Evolutionary conservation across 768 basidiomycete genomes (phyloP), one percentile per base, ranked within the genome.

Genomic region (Leccinum longicurvipes): DNA sequence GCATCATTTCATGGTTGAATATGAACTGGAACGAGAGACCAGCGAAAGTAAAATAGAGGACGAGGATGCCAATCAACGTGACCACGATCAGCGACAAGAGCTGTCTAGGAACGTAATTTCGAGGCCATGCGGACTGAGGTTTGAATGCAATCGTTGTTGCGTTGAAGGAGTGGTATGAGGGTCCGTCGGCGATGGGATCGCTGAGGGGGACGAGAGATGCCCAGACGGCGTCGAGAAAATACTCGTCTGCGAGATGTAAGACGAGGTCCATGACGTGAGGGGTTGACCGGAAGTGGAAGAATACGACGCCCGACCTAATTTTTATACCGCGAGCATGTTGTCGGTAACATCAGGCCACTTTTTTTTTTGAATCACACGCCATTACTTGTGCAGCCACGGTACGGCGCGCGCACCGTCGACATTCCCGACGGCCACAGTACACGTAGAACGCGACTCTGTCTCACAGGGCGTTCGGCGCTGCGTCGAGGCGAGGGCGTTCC

Each of bases 1-100:
- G 79, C 87, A 90, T 95, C 93, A 89, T 97, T 21, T 88, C 89
- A 66, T 89, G 89, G 74, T 98, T 93, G 82, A 98, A 99, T 54
- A 98, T 83, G 73, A 79, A 86, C 44, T 73, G 73, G 74, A 92
- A 99, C 3, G 93, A 93, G 24, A 91, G 72, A 42, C 80, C 76
- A n/a, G 93, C 94, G 62, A 98, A 89, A 24, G 87, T 50, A 73
- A 97, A 94, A 73, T 99, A 99, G 47, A 99, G 80, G 48, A 86
- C 23, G 63, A 88, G 82, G 55, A 96, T 90, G 57, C 94, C 94
- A 55, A 92, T 62, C 51, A 90, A 72, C 1, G 93, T 95, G 60
- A 98, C 66, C 24, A 77, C 68, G 59, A 73, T 71, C 56, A 98
- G 75, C 1, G 93, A 94, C 28, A 88, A 21, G 4, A 89, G 51